Conservation (phyloP, 2,329 filamentous ascomycete genomes). For the Zasmidium cellare region DNA sequence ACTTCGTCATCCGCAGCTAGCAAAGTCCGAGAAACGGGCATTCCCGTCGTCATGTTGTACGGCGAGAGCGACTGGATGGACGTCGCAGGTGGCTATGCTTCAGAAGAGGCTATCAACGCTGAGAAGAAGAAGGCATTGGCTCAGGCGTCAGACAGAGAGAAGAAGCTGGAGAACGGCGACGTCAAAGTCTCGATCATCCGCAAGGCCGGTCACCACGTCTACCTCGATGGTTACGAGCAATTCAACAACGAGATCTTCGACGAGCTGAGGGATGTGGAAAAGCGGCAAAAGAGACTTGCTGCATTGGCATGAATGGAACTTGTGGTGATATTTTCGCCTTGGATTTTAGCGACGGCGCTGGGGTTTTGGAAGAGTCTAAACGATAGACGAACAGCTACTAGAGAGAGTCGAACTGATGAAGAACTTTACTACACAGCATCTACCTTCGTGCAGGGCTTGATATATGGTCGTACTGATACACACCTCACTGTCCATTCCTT, state of each 20-base stretch:
- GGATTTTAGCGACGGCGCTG: slow-evolving; percentile 1
- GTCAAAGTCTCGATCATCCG: slow-evolving; percentile 79
- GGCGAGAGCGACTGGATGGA: slow-evolving; percentile 99
- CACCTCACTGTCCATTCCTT: no score
- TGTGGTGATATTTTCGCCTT: neutral
- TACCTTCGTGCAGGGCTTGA: no score
- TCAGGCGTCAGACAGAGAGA: slow-evolving; percentile 65
- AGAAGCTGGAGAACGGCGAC: slow-evolving; percentile 70
- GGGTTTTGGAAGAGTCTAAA: neutral
- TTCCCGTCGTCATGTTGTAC: slow-evolving; percentile 87
- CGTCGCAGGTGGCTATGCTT: slow-evolving; percentile 76
- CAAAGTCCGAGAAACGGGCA: slow-evolving; percentile 62
- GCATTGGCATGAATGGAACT: neutral
- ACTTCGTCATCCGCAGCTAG: slow-evolving; percentile 62
- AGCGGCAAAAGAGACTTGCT: slow-evolving; percentile 35
- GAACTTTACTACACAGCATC: no score
- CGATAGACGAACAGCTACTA: neutral
- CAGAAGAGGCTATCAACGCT: slow-evolving; percentile 74
- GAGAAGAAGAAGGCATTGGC: slow-evolving; percentile 62
- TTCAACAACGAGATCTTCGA: slow-evolving; percentile 66
- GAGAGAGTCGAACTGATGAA: no score
- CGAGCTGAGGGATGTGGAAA: slow-evolving; percentile 66
- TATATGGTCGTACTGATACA: no score
- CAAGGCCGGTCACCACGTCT: slow-evolving; percentile 70
- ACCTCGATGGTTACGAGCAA: slow-evolving; percentile 68